Evolutionary conservation across 768 basidiomycete species (phyloP).

Genomic region (Amanita rubescens): DNA sequence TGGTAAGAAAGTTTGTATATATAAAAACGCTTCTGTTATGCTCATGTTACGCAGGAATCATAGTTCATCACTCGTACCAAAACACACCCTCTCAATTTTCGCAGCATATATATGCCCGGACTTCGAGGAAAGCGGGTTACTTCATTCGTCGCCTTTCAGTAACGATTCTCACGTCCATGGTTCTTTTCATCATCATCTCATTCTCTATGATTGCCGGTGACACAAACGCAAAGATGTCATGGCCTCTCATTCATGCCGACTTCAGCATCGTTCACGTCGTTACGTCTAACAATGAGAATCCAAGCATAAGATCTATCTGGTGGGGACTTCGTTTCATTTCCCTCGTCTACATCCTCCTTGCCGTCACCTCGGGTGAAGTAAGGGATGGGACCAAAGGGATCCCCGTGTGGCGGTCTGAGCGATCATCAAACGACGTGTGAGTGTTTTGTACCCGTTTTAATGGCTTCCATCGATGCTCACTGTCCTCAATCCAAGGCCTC

Average conservation of each 20-base stretch:
- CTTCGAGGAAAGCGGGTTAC: slow-evolving; percentile 33
- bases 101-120: slow-evolving; percentile 31
- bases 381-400: slow-evolving; percentile 31
- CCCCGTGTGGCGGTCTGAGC: background rate
- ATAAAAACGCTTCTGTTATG: background rate
- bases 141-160: slow-evolving; percentile 54
- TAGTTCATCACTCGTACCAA: slow-evolving; percentile 25
- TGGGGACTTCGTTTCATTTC: slow-evolving; percentile 34
- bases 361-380: slow-evolving; percentile 28
- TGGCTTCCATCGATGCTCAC: background rate
- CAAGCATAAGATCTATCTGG: slow-evolving; percentile 27
- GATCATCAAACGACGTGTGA: background rate
- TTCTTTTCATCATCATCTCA: slow-evolving; percentile 32
- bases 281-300: slow-evolving; percentile 16
- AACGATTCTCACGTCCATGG: slow-evolving; percentile 33
- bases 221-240: slow-evolving; percentile 30
- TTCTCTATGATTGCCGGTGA: slow-evolving; percentile 31
- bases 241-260: slow-evolving; percentile 37
- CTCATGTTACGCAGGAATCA: slow-evolving; percentile 19
- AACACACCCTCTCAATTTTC: slow-evolving; percentile 21
- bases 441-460: background rate
- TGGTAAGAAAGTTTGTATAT: slow-evolving; percentile 25
- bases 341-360: slow-evolving; percentile 29
- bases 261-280: slow-evolving; percentile 31
- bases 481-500: background rate